phyloP scores from a whole-genome alignment of 345 rosid species.

The Gossypium turneri region DNA sequence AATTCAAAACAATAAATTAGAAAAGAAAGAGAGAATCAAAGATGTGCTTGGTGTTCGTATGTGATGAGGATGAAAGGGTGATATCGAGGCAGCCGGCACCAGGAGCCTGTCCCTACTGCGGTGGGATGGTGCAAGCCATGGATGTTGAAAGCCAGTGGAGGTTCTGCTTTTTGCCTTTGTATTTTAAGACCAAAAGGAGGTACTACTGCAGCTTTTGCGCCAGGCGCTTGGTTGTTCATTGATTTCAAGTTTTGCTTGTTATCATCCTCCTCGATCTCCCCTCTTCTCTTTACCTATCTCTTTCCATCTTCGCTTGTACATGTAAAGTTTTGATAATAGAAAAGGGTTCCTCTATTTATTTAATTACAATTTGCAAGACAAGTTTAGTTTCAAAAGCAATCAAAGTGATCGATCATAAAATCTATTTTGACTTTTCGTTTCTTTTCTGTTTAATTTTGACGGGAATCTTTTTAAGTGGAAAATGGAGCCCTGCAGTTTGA shows the following conservation, averaged over 20 bases:
- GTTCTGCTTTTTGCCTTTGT: conserved; percentile 80
- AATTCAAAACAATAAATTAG: neutral
- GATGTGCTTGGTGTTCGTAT: conserved; percentile 92
- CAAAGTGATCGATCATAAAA: neutral
- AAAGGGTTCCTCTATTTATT: neutral
- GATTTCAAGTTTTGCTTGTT: neutral
- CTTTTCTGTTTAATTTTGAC: neutral
- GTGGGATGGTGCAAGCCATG: conserved; percentile 67
- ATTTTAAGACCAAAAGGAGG: conserved; percentile 53
- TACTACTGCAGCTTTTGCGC: conserved; percentile 56
- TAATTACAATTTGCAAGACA: neutral
- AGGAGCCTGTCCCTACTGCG: conserved; percentile 90
- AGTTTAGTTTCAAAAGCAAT: neutral
- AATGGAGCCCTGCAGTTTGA: neutral
- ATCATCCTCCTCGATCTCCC: neutral
- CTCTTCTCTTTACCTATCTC: neutral
- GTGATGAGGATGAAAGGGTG: conserved; percentile 86
- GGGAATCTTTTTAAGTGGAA: neutral
- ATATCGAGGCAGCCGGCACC: conserved; percentile 66
- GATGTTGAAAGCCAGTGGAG: conserved; percentile 80
- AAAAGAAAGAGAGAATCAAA: neutral
- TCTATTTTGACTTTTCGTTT: neutral
- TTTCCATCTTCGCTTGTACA: neutral
- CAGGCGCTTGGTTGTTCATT: conserved; percentile 46
- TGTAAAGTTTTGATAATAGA: neutral